phyloP scores from a whole-genome alignment of 2,329 filamentous ascomycete species.

The Geosmithia putterillii region DNA sequence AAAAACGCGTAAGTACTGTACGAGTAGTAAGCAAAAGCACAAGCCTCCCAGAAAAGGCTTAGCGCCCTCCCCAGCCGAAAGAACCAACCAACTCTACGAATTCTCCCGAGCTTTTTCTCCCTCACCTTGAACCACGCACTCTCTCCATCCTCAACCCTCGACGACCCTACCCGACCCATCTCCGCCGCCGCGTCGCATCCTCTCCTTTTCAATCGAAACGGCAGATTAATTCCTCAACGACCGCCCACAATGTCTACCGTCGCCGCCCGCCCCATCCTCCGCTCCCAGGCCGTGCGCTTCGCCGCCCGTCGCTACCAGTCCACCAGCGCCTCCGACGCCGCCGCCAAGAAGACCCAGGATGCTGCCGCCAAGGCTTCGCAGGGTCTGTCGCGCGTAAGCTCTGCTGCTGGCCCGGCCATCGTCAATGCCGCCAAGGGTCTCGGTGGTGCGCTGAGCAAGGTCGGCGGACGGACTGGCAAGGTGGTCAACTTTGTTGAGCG shows the following conservation, averaged over 20 bases:
- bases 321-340: constrained; percentile 34
- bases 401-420: constrained; percentile 68
- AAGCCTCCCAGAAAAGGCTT: constrained; percentile 18
- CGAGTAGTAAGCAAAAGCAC: no score
- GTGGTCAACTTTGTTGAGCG: constrained; percentile 74
- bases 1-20: no score
- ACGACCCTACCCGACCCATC: constrained; percentile 9
- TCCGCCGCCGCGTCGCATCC: no score
- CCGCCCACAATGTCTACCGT: constrained; percentile 15
- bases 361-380: constrained; percentile 58
- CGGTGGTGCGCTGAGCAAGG: constrained; percentile 54
- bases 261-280: constrained; percentile 29
- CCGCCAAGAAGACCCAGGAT: constrained; percentile 29
- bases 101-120: constrained; percentile 34
- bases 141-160: constrained; percentile 20
- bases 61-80: constrained; percentile 8
- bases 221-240: no score
- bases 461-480: constrained; percentile 74
- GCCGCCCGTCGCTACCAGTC: constrained; percentile 49
- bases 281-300: constrained; percentile 31
- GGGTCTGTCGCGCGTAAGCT: constrained; percentile 70
- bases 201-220: no score
- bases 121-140: constrained; percentile 10
- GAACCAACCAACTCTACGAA: constrained; percentile 18
- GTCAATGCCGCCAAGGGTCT: constrained; percentile 58